phyloP scores from a whole-genome alignment of 2,329 filamentous ascomycete genomes.

The Epichloe typhina region DNA sequence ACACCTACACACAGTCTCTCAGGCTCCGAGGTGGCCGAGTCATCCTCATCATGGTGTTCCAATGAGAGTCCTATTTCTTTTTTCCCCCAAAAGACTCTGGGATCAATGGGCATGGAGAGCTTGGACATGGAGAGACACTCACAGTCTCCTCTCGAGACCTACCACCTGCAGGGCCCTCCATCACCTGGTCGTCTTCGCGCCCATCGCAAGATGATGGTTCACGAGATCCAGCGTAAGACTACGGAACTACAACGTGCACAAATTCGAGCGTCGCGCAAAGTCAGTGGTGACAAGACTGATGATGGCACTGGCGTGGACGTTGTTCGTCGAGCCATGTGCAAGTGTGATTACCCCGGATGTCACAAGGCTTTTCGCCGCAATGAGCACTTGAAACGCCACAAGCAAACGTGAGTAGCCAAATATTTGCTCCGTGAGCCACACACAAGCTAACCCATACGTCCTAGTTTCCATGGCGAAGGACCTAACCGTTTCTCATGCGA shows the following conservation, averaged over 20 bases:
- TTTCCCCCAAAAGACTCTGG: conserved; percentile 18
- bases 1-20: conserved; percentile 27
- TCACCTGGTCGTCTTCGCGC: conserved; percentile 21
- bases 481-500: conserved; percentile 27
- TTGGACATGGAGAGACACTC: conserved; percentile 25
- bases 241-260: conserved; percentile 30
- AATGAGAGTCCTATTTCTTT: conserved; percentile 29
- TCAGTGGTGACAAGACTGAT: conserved; percentile 15
- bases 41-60: conserved; percentile 25
- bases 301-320: conserved; percentile 18
- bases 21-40: conserved; percentile 25
- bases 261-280: conserved; percentile 19
- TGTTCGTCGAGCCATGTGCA: conserved; percentile 27
- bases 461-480: conserved; percentile 25
- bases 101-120: conserved; percentile 18
- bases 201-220: conserved; percentile 27
- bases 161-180: conserved; percentile 18
- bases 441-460: not conserved
- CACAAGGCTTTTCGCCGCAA: conserved; percentile 36
- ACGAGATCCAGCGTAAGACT: conserved; percentile 30
- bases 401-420: conserved; percentile 30
- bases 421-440: not conserved
- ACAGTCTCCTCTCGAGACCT: conserved; percentile 19
- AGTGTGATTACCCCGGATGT: conserved; percentile 34
- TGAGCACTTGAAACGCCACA: conserved; percentile 44